phyloP scores from a whole-genome alignment of 2,329 filamentous ascomycete genomes.

The Fusarium longipes region DNA sequence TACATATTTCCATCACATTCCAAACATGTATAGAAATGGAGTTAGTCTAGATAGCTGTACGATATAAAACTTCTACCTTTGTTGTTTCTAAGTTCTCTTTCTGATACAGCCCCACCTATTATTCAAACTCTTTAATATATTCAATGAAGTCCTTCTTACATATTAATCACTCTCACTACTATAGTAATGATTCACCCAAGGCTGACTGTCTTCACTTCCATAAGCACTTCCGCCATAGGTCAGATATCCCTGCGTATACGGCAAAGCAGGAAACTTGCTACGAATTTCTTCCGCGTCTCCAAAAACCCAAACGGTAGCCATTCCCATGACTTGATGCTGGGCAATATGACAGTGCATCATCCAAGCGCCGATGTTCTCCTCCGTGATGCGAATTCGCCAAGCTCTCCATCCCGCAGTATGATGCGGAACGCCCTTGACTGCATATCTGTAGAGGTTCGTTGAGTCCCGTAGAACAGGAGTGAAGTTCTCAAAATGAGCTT shows the following conservation, averaged over 20 bases:
- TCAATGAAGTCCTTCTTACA: background rate
- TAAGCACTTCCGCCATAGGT: conserved; percentile 59
- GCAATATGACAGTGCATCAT: conserved; percentile 71
- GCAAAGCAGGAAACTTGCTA: conserved; percentile 41
- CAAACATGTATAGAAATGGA: too few species aligned
- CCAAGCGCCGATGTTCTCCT: conserved; percentile 66
- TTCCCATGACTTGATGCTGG: conserved; percentile 68
- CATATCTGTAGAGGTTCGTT: conserved; percentile 65
- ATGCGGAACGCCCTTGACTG: conserved; percentile 52
- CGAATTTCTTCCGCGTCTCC: conserved; percentile 40
- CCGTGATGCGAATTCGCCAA: conserved; percentile 62
- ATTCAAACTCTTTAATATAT: too few species aligned
- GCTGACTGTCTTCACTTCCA: conserved; percentile 49
- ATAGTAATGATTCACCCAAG: conserved; percentile 29
- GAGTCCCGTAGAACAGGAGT: conserved; percentile 27
- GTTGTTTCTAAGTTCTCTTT: too few species aligned
- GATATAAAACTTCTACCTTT: too few species aligned
- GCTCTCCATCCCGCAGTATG: conserved; percentile 67
- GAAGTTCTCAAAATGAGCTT: conserved; percentile 19
- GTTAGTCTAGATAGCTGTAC: too few species aligned
- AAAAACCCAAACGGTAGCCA: conserved; percentile 47
- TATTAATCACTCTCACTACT: background rate
- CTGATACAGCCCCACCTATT: too few species aligned
- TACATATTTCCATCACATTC: too few species aligned
- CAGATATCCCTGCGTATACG: conserved; percentile 56